A percentile compares a stretch with the other conserved stretches of the same genome.
phyloP scores from a whole-genome alignment of 768 basidiomycete genomes.

The Trametes cinnabarina region DNA sequence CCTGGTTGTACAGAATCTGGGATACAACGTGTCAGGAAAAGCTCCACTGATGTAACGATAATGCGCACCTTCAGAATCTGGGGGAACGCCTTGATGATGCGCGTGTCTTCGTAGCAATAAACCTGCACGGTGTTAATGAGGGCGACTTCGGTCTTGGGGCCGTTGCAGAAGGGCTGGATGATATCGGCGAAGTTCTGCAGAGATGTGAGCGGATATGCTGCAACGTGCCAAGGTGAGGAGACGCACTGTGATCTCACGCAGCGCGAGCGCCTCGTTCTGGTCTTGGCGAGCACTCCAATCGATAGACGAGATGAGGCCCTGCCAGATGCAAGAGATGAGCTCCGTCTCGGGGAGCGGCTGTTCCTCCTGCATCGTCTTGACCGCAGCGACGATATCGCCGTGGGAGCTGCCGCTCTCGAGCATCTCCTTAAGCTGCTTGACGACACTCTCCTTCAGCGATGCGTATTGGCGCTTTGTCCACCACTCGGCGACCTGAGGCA shows the following conservation, averaged over 20 bases:
- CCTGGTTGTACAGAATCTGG: slow-evolving; percentile 92
- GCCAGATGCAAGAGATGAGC: slow-evolving; percentile 87
- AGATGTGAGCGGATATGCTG: not conserved
- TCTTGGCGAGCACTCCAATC: slow-evolving; percentile 90
- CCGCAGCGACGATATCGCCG: slow-evolving; percentile 69
- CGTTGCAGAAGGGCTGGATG: slow-evolving; percentile 86
- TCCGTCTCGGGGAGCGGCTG: slow-evolving; percentile 83
- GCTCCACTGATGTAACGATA: not conserved
- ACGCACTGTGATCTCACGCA: slow-evolving; percentile 84
- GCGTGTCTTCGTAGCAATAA: slow-evolving; percentile 95
- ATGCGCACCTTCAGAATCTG: slow-evolving; percentile 80
- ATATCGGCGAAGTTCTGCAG: slow-evolving; percentile 77
- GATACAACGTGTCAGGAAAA: not conserved
- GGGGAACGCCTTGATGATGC: slow-evolving; percentile 91
- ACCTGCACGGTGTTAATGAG: slow-evolving; percentile 95
- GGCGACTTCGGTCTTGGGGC: slow-evolving; percentile 87
- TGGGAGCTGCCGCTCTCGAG: slow-evolving; percentile 66
- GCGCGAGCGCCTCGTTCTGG: slow-evolving; percentile 86
- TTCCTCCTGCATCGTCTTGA: slow-evolving; percentile 73
- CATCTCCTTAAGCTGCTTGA: slow-evolving; percentile 66
- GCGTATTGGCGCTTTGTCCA: slow-evolving; percentile 88
- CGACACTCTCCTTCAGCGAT: slow-evolving; percentile 74
- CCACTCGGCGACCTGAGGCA: slow-evolving; percentile 87
- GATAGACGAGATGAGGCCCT: slow-evolving; percentile 81
- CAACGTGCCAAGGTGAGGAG: not conserved